phyloP scores from a whole-genome alignment of 495 filamentous ascomycete species.

The Neurospora tetrasperma region DNA sequence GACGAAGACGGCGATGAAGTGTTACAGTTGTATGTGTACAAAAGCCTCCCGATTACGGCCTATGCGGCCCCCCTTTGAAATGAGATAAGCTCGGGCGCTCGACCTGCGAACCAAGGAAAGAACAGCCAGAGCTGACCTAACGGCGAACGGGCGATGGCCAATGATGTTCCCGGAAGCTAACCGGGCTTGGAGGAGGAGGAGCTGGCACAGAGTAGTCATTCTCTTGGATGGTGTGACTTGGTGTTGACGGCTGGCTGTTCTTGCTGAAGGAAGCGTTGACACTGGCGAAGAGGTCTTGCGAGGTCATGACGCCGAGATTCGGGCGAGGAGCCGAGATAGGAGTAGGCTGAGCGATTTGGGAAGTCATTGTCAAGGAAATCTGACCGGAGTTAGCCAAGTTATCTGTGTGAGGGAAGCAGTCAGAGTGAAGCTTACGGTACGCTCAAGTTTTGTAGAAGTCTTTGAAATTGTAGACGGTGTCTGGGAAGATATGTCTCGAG shows the following conservation, averaged over 20 bases:
- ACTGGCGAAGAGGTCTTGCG: constrained; percentile 38
- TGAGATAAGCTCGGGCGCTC: neutral
- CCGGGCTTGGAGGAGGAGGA: constrained; percentile 39
- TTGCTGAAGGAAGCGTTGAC: constrained; percentile 36
- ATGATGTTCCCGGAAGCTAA: constrained; percentile 35
- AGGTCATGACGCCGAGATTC: constrained; percentile 24
- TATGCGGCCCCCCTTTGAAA: neutral
- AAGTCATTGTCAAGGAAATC: constrained; percentile 30
- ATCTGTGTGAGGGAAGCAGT: neutral
- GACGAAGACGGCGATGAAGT: neutral
- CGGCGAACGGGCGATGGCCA: constrained; percentile 28
- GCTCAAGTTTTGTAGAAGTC: neutral
- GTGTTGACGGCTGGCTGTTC: constrained; percentile 24
- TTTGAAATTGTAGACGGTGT: neutral
- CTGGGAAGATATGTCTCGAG: neutral
- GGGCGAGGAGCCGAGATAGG: constrained; percentile 32
- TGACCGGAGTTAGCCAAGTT: neutral
- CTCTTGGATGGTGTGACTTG: constrained; percentile 36
- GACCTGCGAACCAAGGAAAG: neutral
- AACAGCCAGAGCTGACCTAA: constrained; percentile 7
- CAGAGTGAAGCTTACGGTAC: neutral
- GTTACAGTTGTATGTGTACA: neutral
- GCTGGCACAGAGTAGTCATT: constrained; percentile 40
- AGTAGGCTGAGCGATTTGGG: constrained; percentile 34
- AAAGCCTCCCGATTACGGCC: neutral